Conservation (phyloP, 441 rosid species). For the Cnidoscolus chayamansa region DNA sequence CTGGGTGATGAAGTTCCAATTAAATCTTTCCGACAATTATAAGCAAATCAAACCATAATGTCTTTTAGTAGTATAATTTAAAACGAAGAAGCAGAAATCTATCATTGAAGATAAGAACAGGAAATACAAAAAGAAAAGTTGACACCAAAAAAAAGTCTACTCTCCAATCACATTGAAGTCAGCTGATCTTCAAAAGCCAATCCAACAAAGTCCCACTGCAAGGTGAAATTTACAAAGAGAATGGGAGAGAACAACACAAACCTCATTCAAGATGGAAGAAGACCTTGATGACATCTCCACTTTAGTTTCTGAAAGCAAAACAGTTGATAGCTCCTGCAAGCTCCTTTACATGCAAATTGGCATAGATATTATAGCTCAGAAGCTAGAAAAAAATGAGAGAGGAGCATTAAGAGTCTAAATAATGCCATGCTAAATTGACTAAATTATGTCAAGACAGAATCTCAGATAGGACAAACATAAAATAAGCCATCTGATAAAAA, state of each 20-base stretch:
- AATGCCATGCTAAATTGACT: background rate
- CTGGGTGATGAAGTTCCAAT: background rate
- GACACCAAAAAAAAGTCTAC: background rate
- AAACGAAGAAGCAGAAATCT: background rate
- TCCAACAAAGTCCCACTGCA: background rate
- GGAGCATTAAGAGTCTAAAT: background rate
- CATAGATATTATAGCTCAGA: conserved; percentile 15
- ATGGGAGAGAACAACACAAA: conserved; percentile 22
- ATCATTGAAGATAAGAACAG: background rate
- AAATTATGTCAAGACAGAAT: background rate
- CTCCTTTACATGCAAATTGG: conserved; percentile 56
- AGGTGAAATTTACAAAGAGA: conserved; percentile 3
- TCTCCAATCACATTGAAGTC: conserved; percentile 1
- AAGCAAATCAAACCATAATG: background rate
- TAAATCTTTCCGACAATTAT: conserved; percentile 1
- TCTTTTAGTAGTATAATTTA: background rate
- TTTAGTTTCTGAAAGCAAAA: conserved; percentile 41
- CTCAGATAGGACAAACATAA: background rate
- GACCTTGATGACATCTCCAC: conserved; percentile 35
- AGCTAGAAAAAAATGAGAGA: background rate
- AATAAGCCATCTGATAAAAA: conserved; percentile 3
- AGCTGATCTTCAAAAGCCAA: background rate
- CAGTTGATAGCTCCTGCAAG: conserved; percentile 67
- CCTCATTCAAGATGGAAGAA: conserved; percentile 44
- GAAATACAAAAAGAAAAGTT: background rate